Percentiles rank a stretch among this genome's conserved stretches.
Evolutionary conservation across 164 flowering plant species (phyloP).

Genomic region (Pachysandra terminalis): DNA sequence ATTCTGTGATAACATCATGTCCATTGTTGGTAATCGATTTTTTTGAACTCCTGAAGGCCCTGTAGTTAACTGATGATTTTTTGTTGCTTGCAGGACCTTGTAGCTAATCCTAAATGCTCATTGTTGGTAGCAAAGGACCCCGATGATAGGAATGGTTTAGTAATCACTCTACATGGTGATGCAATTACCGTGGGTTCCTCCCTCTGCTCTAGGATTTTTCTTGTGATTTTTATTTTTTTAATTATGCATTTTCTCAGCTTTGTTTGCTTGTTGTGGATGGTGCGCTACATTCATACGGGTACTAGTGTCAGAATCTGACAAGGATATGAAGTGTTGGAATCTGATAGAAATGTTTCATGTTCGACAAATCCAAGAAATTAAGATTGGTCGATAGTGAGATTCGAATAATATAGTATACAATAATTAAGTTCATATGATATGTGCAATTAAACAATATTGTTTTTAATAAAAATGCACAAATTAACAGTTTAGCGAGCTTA

Average conservation of each 20-base stretch:
- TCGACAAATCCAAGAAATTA: too few species aligned
- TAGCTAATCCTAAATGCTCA: constrained; percentile 76
- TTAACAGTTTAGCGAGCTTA: too few species aligned
- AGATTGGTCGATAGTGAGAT: too few species aligned
- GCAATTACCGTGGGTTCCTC: constrained; percentile 57
- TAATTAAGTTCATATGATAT: too few species aligned
- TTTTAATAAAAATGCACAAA: background rate
- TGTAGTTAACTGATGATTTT: constrained; percentile 4
- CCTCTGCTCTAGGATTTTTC: background rate
- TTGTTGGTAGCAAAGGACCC: constrained; percentile 87
- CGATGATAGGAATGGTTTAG: constrained; percentile 77
- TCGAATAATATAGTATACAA: too few species aligned
- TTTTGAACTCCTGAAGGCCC: background rate
- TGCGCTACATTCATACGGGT: background rate
- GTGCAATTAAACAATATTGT: too few species aligned
- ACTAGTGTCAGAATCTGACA: too few species aligned
- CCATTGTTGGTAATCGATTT: background rate
- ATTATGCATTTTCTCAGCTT: background rate
- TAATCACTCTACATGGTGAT: constrained; percentile 78
- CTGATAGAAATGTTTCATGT: too few species aligned
- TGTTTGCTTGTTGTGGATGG: background rate
- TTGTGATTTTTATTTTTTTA: background rate
- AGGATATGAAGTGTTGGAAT: too few species aligned
- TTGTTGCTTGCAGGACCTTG: constrained; percentile 53
- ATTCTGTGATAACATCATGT: background rate